These are phyloP conservation scores for Volutella citrinella DNA, from an alignment of 2,329 filamentous ascomycete species.

Conservation along the genomic window DNA sequence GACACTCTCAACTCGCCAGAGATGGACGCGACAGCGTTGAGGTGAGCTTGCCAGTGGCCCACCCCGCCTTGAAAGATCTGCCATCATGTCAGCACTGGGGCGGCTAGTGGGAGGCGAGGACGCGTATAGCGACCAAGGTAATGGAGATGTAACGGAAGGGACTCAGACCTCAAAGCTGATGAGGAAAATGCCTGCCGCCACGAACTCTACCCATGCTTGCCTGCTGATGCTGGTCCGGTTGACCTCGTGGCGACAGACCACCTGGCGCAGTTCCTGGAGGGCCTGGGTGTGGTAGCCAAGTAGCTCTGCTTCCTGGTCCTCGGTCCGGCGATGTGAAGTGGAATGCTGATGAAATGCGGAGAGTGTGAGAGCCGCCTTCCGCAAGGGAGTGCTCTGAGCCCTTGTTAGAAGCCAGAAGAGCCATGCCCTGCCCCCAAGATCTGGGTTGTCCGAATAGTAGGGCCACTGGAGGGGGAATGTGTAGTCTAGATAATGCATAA, in stretches of 20 bases:
- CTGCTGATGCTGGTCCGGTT: slow-evolving; percentile 8
- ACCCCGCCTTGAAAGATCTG: too few relatives aligned
- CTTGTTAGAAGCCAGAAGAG: slow-evolving; percentile 20
- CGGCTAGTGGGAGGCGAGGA: too few relatives aligned
- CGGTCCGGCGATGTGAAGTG: slow-evolving; percentile 13
- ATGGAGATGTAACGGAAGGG: too few relatives aligned
- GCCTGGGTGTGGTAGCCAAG: slow-evolving; percentile 24
- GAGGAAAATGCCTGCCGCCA: slow-evolving; percentile 22
- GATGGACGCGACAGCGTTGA: too few relatives aligned
- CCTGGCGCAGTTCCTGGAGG: slow-evolving; percentile 21
- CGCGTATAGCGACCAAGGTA: too few relatives aligned
- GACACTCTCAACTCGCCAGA: too few relatives aligned
- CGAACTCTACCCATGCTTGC: slow-evolving; percentile 23
- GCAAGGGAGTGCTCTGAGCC: slow-evolving; percentile 20
- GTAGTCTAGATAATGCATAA: slow-evolving; percentile 27
- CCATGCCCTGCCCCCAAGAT: slow-evolving; percentile 25
- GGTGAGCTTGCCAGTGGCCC: too few relatives aligned
- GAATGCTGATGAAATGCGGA: slow-evolving; percentile 25
- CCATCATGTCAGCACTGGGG: too few relatives aligned
- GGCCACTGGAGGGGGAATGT: slow-evolving; percentile 26
- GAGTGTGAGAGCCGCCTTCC: slow-evolving; percentile 23
- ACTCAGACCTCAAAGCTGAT: slow-evolving; percentile 29
- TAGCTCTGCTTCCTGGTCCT: slow-evolving; percentile 17
- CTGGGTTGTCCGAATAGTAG: slow-evolving; percentile 22
- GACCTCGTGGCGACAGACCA: slow-evolving; percentile 10